Evolutionary conservation across 805 yeast genomes (phyloP).

Genomic region (Yamadazyma akitaensis): DNA sequence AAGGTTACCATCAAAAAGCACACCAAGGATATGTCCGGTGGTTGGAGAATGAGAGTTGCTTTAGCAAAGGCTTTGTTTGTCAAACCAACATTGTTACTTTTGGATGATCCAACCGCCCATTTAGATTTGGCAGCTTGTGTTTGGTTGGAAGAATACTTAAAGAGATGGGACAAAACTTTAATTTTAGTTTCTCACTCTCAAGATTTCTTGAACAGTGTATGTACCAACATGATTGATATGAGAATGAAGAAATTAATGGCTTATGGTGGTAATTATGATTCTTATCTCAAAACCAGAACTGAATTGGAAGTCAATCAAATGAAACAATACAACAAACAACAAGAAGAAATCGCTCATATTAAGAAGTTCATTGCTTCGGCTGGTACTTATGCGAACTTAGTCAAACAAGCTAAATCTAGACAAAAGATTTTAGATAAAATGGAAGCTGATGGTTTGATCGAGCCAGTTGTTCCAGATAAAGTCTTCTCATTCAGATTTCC

Average conservation of each 20-base stretch:
- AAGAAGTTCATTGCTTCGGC: slow-evolving; percentile 99
- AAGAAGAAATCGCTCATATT: slow-evolving; percentile 97
- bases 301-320: slow-evolving; percentile 96
- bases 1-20: slow-evolving; percentile 80
- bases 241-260: slow-evolving; percentile 68
- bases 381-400: slow-evolving; percentile 99
- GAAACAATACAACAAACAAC: slow-evolving; percentile 96
- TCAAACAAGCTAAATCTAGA: slow-evolving; percentile 97
- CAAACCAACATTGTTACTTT: slow-evolving; percentile 88
- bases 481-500: slow-evolving; percentile 94
- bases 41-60: slow-evolving; percentile 99
- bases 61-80: slow-evolving; percentile 96
- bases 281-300: slow-evolving; percentile 89
- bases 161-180: slow-evolving; percentile 88
- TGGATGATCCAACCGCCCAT: slow-evolving; percentile 99
- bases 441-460: slow-evolving; percentile 98
- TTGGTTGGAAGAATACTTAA: slow-evolving; percentile 97
- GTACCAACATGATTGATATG: slow-evolving; percentile 98
- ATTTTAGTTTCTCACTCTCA: slow-evolving; percentile 96
- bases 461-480: slow-evolving; percentile 88
- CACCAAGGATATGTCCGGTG: slow-evolving; percentile 99
- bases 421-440: slow-evolving; percentile 99
- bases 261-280: slow-evolving; percentile 98
- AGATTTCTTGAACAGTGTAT: slow-evolving; percentile 99
- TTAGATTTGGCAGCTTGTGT: slow-evolving; percentile 99